Percentiles rank a stretch among this genome's conserved stretches.
Conservation (phyloP, 495 filamentous ascomycete genomes). For the Daldinia vernicosa region DNA sequence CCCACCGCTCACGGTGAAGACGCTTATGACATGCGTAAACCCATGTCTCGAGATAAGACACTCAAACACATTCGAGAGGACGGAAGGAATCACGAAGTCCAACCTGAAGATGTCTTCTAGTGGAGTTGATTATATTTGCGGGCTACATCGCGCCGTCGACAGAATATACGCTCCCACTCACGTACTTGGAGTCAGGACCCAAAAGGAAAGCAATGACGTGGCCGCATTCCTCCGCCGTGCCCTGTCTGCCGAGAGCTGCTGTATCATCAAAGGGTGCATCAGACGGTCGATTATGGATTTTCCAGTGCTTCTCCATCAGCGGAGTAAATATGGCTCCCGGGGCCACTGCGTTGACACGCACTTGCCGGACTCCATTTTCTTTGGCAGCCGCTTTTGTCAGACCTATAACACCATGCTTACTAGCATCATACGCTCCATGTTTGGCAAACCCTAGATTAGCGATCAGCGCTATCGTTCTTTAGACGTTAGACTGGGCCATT, state of each 20-base stretch:
- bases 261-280: conserved; percentile 49
- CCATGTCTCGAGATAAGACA: conserved; percentile 82
- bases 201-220: conserved; percentile 62
- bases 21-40: conserved; percentile 96
- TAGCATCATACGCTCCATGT: conserved; percentile 63
- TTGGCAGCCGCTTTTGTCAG: conserved; percentile 66
- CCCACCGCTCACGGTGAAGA: conserved; percentile 73
- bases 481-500: background rate
- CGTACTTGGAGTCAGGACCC: conserved; percentile 64
- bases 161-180: conserved; percentile 55
- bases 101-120: conserved; percentile 86
- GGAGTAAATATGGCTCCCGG: conserved; percentile 68
- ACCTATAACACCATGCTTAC: conserved; percentile 67
- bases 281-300: conserved; percentile 45
- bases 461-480: conserved; percentile 17
- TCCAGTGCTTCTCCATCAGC: conserved; percentile 54
- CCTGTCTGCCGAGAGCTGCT: conserved; percentile 48
- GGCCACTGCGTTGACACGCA: conserved; percentile 68
- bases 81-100: conserved; percentile 82
- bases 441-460: conserved; percentile 48
- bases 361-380: conserved; percentile 61
- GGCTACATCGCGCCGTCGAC: conserved; percentile 48
- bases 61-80: conserved; percentile 79
- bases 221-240: conserved; percentile 54
- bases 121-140: background rate